phyloP scores from a whole-genome alignment of 2,329 filamentous ascomycete genomes.

The Talaromyces pinophilus region DNA sequence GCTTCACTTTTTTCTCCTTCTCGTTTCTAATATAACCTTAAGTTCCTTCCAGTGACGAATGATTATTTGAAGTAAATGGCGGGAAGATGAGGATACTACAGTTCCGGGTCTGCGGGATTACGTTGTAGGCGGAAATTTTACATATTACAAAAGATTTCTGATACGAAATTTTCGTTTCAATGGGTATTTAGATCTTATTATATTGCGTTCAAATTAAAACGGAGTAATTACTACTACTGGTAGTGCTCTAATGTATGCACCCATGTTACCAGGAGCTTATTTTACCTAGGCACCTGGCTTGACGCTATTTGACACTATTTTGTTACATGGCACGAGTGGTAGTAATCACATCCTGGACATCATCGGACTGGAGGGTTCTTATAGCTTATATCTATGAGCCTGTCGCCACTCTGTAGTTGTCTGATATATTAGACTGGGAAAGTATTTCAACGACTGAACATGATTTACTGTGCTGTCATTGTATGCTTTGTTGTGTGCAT shows the following conservation, averaged over 20 bases:
- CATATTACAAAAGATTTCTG: background rate
- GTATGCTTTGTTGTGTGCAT: background rate
- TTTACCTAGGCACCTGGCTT: background rate
- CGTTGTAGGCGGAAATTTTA: background rate
- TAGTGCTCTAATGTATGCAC: conserved; percentile 12
- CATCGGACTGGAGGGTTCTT: background rate
- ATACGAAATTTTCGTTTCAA: conserved; percentile 6
- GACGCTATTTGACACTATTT: conserved; percentile 13
- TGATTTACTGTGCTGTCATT: background rate
- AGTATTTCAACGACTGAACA: background rate
- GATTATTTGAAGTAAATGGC: background rate
- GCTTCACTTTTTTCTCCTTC: background rate
- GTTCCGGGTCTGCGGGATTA: background rate
- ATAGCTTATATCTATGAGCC: conserved; percentile 6
- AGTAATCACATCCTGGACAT: conserved; percentile 2
- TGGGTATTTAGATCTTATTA: background rate
- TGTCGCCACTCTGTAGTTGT: background rate
- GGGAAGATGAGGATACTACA: conserved; percentile 6
- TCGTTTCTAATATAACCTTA: background rate
- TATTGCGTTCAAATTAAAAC: conserved; percentile 9
- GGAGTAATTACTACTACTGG: conserved; percentile 17
- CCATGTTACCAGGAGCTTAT: conserved; percentile 5
- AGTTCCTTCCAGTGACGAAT: background rate
- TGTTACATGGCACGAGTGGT: conserved; percentile 6
- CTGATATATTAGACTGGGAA: background rate